Conservation (phyloP, 1,284 basidiomycete genomes). For the Entoloma clypeatum region DNA sequence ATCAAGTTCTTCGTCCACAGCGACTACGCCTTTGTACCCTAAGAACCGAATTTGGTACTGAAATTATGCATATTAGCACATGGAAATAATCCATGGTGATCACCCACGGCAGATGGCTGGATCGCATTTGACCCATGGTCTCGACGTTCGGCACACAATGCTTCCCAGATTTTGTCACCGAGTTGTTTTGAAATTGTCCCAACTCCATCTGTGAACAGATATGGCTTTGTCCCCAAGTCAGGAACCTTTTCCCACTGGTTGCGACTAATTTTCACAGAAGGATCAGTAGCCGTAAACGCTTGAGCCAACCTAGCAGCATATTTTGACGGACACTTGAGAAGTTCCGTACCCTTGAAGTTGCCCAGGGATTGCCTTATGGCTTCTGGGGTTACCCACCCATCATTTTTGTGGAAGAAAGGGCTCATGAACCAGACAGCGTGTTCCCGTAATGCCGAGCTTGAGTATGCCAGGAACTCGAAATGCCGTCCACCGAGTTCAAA, state of each 20-base stretch:
- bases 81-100: not conserved
- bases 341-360: slow-evolving; percentile 48
- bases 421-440: slow-evolving; percentile 77
- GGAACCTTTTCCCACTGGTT: slow-evolving; percentile 57
- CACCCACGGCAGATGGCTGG: slow-evolving; percentile 58
- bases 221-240: slow-evolving; percentile 44
- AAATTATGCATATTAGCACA: slow-evolving; percentile 5
- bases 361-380: slow-evolving; percentile 60
- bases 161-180: slow-evolving; percentile 53
- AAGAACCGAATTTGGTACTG: slow-evolving; percentile 76
- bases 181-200: slow-evolving; percentile 69
- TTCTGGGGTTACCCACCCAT: slow-evolving; percentile 45
- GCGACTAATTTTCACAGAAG: slow-evolving; percentile 54
- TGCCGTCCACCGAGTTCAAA: slow-evolving; percentile 63
- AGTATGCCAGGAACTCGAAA: slow-evolving; percentile 76
- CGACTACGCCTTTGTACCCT: slow-evolving; percentile 75
- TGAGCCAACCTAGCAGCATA: slow-evolving; percentile 79
- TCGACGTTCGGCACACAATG: slow-evolving; percentile 43
- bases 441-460: slow-evolving; percentile 62
- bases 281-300: slow-evolving; percentile 78
- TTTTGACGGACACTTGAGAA: slow-evolving; percentile 64
- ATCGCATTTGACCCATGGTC: slow-evolving; percentile 32
- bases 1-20: slow-evolving; percentile 52
- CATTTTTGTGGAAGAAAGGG: slow-evolving; percentile 48
- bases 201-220: slow-evolving; percentile 70